Evolutionary conservation across 2,329 filamentous ascomycete genomes (phyloP), one percentile per base, ranked within the genome.

Genomic region (Trichoderma citrinoviride): DNA sequence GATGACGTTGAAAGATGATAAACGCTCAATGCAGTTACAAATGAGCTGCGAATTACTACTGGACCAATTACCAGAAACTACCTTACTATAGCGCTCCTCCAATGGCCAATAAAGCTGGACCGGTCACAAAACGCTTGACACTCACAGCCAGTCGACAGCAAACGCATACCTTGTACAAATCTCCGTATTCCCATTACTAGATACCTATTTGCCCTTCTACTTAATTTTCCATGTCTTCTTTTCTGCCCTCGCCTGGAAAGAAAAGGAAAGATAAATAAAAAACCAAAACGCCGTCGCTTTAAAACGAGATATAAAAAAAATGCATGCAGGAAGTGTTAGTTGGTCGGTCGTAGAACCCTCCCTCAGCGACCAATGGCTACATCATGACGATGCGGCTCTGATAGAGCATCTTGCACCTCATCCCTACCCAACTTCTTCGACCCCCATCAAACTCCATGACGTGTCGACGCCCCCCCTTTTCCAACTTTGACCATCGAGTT

Each of bases 261-360:
- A 40, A 25, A 27, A 56, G 19, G 15, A 17, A 47, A 23, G 44
- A 64, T 37, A 50, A 15, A 56, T 29, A 29, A 69, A 68, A 69
- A 56, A 72, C 54, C 68, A 71, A 64, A 70, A 74, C 72, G 72
- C 72, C 72, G 63, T 73, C 72, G 72, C 72, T 73, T 71, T 71
- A 62, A 57, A 56, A 65, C 47, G 46, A 47, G 49, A 50, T 33
- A 61, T 37, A 29, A 46, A 21, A 62, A 50, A 62, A 37, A 47
- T 43, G 43, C 23, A 49, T 58, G 46, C 21, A 33, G 29, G 3
- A 8, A 33, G 29, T 5, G 4, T 12, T 12, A 33, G 23, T 52
- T 15, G 19, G n/a, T 62, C 25, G 15, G 54, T 52, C 33, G 62
- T 65, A 65, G 54, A 65, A 65, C 63, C 47, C 55, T 55, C 53